Percentiles rank a stretch among this genome's conserved stretches.
These are phyloP conservation scores for Heimioporus sp. DNA, from an alignment of 768 basidiomycete genomes.

Conservation along the genomic window DNA sequence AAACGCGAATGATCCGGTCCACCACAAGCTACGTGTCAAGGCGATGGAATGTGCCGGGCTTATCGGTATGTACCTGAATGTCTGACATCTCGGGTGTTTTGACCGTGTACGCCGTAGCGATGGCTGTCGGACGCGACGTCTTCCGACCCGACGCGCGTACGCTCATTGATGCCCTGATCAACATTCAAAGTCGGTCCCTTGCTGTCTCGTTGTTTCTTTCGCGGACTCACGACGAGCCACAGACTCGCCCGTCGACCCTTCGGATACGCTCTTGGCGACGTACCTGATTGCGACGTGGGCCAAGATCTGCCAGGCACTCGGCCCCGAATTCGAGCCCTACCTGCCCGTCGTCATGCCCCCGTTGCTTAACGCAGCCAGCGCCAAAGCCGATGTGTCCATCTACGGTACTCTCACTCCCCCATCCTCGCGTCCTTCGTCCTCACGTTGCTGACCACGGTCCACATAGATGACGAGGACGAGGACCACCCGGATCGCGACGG, in stretches of 20 bases:
- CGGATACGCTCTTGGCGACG: conserved; percentile 67
- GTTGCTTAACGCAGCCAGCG: conserved; percentile 68
- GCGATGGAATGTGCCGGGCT: conserved; percentile 92
- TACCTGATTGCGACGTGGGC: conserved; percentile 89
- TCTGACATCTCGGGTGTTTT: neutral
- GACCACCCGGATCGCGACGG: conserved; percentile 61
- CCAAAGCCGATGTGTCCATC: conserved; percentile 77
- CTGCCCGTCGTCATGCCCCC: conserved; percentile 83
- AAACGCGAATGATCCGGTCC: conserved; percentile 65
- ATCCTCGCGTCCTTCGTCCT: neutral
- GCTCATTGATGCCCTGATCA: conserved; percentile 70
- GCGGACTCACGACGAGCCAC: neutral
- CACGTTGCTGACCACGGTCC: neutral
- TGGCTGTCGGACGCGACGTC: conserved; percentile 80
- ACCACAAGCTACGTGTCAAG: conserved; percentile 69
- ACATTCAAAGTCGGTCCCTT: conserved; percentile 64
- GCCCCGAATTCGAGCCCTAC: conserved; percentile 83
- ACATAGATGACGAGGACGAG: conserved; percentile 52
- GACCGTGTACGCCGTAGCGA: conserved; percentile 45
- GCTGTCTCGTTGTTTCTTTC: neutral
- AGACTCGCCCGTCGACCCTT: conserved; percentile 68
- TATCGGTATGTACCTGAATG: conserved; percentile 54
- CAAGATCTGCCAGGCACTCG: conserved; percentile 83
- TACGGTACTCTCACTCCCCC: conserved; percentile 45
- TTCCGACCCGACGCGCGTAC: conserved; percentile 73